A percentile compares a stretch with the other conserved stretches of the same genome.
phyloP scores from a whole-genome alignment of 495 filamentous ascomycete species.

The Bryoglossum gracile region DNA sequence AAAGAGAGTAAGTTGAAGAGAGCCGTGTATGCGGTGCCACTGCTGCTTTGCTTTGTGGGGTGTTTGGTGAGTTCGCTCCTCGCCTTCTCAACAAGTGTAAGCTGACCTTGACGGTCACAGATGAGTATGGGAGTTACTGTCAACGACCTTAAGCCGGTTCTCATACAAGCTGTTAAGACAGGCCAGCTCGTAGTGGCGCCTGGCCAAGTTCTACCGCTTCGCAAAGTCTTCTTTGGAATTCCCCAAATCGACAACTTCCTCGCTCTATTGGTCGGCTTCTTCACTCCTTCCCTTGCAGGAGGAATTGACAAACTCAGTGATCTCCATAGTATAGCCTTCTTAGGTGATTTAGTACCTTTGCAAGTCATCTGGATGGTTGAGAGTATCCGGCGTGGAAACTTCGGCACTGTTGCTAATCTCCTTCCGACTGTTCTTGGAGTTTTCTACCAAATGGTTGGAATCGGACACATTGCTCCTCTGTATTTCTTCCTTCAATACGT shows the following conservation, averaged over 20 bases:
- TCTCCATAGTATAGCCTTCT: conserved; percentile 17
- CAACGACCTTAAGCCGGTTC: neutral
- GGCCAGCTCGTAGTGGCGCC: neutral
- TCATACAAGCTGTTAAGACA: neutral
- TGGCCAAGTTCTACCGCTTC: neutral
- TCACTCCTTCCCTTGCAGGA: conserved; percentile 8
- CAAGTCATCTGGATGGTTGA: conserved; percentile 18
- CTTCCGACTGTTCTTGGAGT: conserved; percentile 25
- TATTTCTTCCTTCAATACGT: conserved; percentile 33
- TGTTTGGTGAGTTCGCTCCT: too few relatives aligned
- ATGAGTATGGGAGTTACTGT: neutral
- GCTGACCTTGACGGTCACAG: too few relatives aligned
- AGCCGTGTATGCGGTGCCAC: conserved; percentile 5
- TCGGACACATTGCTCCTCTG: conserved; percentile 31
- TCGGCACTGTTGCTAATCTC: conserved; percentile 1
- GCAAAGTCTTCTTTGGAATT: conserved; percentile 2
- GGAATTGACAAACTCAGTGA: neutral
- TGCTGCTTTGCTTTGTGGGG: conserved; percentile 1
- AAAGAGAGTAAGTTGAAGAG: conserved; percentile 3
- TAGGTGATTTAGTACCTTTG: conserved; percentile 13
- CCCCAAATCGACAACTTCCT: conserved; percentile 6
- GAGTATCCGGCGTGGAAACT: conserved; percentile 9
- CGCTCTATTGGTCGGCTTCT: conserved; percentile 9
- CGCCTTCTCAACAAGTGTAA: too few relatives aligned
- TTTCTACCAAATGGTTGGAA: conserved; percentile 29